These are phyloP conservation scores for Torulaspora franciscae DNA, from an alignment of 805 yeast genomes.

Conservation along the genomic window DNA sequence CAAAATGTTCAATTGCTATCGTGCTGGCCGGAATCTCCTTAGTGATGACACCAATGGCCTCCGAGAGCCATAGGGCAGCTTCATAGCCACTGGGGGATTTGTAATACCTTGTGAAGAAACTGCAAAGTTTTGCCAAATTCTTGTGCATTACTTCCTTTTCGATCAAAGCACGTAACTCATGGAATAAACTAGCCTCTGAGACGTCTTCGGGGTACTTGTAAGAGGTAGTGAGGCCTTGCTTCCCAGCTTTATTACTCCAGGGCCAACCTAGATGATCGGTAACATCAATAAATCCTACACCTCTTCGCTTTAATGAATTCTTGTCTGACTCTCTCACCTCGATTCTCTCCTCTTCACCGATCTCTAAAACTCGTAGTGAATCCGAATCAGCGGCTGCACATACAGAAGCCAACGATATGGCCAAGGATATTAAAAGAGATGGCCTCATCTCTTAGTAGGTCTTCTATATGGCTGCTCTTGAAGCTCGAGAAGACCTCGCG, in stretches of 20 bases:
- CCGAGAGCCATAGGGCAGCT: slow-evolving; percentile 65
- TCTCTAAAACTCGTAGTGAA: slow-evolving; percentile 25
- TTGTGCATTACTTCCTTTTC: slow-evolving; percentile 44
- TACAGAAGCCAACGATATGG: not conserved
- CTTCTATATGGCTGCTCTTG: no score
- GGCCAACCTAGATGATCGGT: slow-evolving; percentile 40
- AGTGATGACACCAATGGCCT: slow-evolving; percentile 38
- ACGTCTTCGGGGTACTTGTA: slow-evolving; percentile 50
- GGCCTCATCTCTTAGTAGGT: not conserved
- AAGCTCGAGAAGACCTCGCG: not conserved
- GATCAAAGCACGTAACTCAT: slow-evolving; percentile 41
- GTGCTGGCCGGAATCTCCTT: slow-evolving; percentile 32
- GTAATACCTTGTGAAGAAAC: slow-evolving; percentile 73
- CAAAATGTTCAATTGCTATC: slow-evolving; percentile 45
- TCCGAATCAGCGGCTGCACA: slow-evolving; percentile 2
- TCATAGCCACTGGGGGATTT: slow-evolving; percentile 65
- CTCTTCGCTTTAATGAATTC: slow-evolving; percentile 42
- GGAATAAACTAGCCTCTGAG: slow-evolving; percentile 38
- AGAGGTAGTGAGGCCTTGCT: slow-evolving; percentile 25
- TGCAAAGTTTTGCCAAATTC: slow-evolving; percentile 57
- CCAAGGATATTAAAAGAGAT: not conserved
- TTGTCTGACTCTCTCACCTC: slow-evolving; percentile 42
- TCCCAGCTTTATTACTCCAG: slow-evolving; percentile 17
- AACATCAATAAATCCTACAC: slow-evolving; percentile 59
- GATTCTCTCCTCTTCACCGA: slow-evolving; percentile 23